Conservation (phyloP, 2,329 filamentous ascomycete genomes). For the Boeremia lycopersici region DNA sequence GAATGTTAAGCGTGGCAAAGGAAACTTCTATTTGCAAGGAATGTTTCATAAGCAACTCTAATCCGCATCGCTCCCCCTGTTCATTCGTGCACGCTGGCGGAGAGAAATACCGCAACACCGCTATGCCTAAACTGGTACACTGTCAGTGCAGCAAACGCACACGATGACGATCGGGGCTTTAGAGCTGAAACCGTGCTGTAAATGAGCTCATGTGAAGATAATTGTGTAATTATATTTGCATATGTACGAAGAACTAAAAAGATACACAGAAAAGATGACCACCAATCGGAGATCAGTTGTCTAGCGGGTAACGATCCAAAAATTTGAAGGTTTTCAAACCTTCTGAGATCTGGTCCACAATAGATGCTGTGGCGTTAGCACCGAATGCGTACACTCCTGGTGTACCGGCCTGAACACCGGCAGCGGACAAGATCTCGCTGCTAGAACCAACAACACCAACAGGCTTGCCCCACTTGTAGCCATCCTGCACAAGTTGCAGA, state of each 20-base stretch:
- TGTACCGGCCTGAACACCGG: conserved; percentile 52
- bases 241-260: not conserved
- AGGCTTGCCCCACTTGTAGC: conserved; percentile 73
- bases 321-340: conserved; percentile 71
- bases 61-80: no score
- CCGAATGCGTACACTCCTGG: conserved; percentile 46
- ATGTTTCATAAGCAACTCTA: no score
- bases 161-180: no score
- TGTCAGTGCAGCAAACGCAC: not conserved
- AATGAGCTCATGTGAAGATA: no score
- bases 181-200: no score
- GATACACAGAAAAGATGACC: not conserved
- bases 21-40: no score
- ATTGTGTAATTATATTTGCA: not conserved
- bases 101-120: not conserved
- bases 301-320: conserved; percentile 66
- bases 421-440: conserved; percentile 48
- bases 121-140: not conserved
- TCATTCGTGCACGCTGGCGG: no score
- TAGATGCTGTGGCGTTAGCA: conserved; percentile 17
- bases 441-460: conserved; percentile 63
- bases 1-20: no score
- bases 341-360: conserved; percentile 43
- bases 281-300: conserved; percentile 38
- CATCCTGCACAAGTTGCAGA: conserved; percentile 65